A percentile compares a stretch with the other conserved stretches of the same genome.
These are phyloP conservation scores for Cercospora sesami DNA, from an alignment of 2,329 filamentous ascomycete genomes.

Conservation along the genomic window DNA sequence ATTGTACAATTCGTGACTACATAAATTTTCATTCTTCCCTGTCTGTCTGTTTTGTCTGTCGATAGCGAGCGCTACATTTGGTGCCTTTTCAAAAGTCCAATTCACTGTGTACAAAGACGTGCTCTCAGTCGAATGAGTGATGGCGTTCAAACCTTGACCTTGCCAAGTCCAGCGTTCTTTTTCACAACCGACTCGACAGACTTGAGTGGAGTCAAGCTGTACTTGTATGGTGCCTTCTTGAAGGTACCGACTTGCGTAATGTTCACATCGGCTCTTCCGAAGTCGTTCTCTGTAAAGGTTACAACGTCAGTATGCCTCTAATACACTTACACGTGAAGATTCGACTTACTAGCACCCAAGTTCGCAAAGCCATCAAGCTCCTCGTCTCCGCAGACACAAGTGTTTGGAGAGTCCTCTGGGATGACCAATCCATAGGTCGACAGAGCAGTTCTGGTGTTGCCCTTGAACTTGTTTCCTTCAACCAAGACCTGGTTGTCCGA, in stretches of 20 bases:
- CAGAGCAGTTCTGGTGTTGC: slow-evolving; percentile 52
- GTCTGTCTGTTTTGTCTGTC: background rate
- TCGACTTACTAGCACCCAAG: slow-evolving; percentile 51
- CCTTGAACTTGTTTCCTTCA: slow-evolving; percentile 52
- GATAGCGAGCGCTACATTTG: background rate
- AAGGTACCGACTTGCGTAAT: slow-evolving; percentile 56
- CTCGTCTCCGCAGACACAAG: slow-evolving; percentile 54
- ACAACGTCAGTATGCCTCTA: background rate
- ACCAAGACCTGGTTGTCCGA: slow-evolving; percentile 54
- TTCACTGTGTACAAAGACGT: background rate
- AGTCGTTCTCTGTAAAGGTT: slow-evolving; percentile 48
- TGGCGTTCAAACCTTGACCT: slow-evolving; percentile 15
- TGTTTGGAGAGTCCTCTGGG: slow-evolving; percentile 58
- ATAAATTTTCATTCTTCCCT: background rate
- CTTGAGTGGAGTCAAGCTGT: slow-evolving; percentile 45
- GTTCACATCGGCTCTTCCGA: slow-evolving; percentile 51
- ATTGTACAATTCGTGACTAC: background rate
- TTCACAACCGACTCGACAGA: slow-evolving; percentile 13
- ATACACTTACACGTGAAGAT: background rate
- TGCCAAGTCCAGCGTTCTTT: slow-evolving; percentile 19
- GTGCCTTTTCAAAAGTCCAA: background rate
- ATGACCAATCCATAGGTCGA: slow-evolving; percentile 58
- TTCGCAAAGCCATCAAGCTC: slow-evolving; percentile 59
- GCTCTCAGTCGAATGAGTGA: background rate
- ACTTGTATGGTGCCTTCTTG: slow-evolving; percentile 52